Base-by-base conservation (phyloP, 441 rosid genomes). In the Kokia cookei region DNA sequence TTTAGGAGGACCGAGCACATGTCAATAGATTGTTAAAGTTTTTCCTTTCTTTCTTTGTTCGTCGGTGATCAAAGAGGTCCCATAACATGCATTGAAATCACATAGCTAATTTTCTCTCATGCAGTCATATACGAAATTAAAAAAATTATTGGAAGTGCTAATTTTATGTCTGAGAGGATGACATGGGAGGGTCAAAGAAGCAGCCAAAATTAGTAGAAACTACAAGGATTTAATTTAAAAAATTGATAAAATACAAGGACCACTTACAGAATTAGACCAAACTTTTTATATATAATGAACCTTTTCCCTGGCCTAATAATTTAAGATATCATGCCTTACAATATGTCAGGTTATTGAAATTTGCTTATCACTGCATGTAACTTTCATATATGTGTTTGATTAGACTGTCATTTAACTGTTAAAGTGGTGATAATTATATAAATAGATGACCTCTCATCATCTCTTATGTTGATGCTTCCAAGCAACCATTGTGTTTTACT, bases 391-490 rank as follows among this genome's bases (percentile, higher is more conserved):
- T 19, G 22, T 19, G 22, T 19, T 19, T 19, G 22, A 19, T 19
- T 35, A 35, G 8, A 35, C 40, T 35, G 50, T 47, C 51, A 63
- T 3, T 57, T 54, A 64, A 22, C 64, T 27, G 7, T 22, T 54
- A 17, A 29, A 35, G 40, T 29, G 5, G 11, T 27, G 12, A 13
- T 42, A 37, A 9, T 59, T 59, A 5, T 45, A 11, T 45, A 9
- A 2, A 45, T 11, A 45, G 14, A 3, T 35, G 9, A 19, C 1
- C 43, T 65, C 54, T 22, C 37, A 37, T 24, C 68, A 26, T 50
- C n/a, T 65, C 15, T 68, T 50, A 73, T 65, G 69, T 27, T 54
- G 14, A 60, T 74, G 74, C 80, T 82, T 79, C 59, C 43, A 82
- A 76, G 85, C 78, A 82, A 82, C 78, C 72, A 5, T 40, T n/a